These are phyloP conservation scores for Aulographum hederae DNA, from an alignment of 2,329 filamentous ascomycete genomes.

Conservation along the genomic window DNA sequence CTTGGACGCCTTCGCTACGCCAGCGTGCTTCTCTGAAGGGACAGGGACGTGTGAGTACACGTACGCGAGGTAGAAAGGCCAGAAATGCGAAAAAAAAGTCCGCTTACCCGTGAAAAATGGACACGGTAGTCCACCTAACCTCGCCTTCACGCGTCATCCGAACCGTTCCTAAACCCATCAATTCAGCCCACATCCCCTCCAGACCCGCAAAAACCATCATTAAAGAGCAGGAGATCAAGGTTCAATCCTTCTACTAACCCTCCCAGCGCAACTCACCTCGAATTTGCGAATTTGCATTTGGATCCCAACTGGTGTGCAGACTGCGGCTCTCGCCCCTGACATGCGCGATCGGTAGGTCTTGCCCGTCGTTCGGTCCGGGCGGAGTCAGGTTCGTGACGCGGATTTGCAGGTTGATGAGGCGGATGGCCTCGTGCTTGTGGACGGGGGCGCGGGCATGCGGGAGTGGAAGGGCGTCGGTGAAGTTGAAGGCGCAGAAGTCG, in stretches of 20 bases:
- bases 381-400: conserved; percentile 39
- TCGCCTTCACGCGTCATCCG: conserved; percentile 50
- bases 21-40: conserved; percentile 44
- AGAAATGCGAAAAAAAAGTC: background rate
- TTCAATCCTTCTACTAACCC: too few species aligned
- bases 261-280: conserved; percentile 38
- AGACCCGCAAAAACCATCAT: background rate
- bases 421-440: conserved; percentile 45
- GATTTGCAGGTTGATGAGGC: conserved; percentile 52
- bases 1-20: conserved; percentile 59
- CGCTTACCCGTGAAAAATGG: conserved; percentile 34
- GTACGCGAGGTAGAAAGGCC: too few species aligned
- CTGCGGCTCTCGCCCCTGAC: conserved; percentile 45
- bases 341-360: conserved; percentile 44
- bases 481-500: conserved; percentile 58
- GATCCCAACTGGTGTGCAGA: conserved; percentile 46
- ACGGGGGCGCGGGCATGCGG: conserved; percentile 32
- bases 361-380: conserved; percentile 38
- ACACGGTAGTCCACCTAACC: conserved; percentile 55
- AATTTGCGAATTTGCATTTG: conserved; percentile 48
- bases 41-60: background rate
- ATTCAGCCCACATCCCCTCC: background rate
- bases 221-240: too few species aligned
- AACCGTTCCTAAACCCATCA: conserved; percentile 31
- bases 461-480: conserved; percentile 25